Percentiles rank a stretch among this genome's conserved stretches.
phyloP scores from a whole-genome alignment of 2,329 filamentous ascomycete genomes.

The Penicillium sp. region DNA sequence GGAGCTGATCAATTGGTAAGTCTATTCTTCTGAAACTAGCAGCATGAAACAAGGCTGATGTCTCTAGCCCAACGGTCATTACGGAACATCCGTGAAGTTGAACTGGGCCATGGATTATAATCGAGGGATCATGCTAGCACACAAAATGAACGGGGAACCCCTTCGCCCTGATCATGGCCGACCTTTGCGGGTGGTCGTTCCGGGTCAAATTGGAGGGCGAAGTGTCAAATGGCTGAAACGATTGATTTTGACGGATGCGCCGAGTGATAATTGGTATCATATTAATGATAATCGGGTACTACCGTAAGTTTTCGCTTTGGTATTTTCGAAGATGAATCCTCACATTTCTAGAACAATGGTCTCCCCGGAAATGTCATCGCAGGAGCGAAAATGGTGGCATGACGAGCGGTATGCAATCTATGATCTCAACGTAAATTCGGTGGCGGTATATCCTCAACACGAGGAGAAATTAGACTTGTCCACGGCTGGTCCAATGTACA shows the following conservation, averaged over 20 bases:
- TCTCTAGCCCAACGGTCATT: slow-evolving; percentile 73
- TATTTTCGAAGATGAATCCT: slow-evolving; percentile 2
- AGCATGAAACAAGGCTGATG: no score
- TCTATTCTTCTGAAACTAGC: slow-evolving; percentile 1
- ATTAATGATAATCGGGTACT: slow-evolving; percentile 89
- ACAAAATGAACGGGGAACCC: slow-evolving; percentile 82
- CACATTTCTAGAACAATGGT: slow-evolving; percentile 58
- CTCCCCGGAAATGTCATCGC: slow-evolving; percentile 70
- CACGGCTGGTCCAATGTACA: slow-evolving; percentile 52
- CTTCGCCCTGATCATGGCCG: slow-evolving; percentile 80
- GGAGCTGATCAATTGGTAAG: slow-evolving; percentile 70
- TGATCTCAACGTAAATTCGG: slow-evolving; percentile 82
- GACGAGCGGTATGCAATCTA: slow-evolving; percentile 92
- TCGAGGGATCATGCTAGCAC: slow-evolving; percentile 76
- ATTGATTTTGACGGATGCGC: slow-evolving; percentile 68
- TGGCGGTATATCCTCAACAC: slow-evolving; percentile 72
- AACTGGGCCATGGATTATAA: slow-evolving; percentile 84
- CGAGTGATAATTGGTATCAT: slow-evolving; percentile 92
- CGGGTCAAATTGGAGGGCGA: slow-evolving; percentile 83
- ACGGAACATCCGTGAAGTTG: slow-evolving; percentile 80
- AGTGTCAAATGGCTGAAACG: slow-evolving; percentile 90
- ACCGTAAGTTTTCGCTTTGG: slow-evolving; percentile 45
- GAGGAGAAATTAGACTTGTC: slow-evolving; percentile 58
- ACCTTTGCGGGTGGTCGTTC: slow-evolving; percentile 74
- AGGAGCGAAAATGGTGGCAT: slow-evolving; percentile 70